phyloP scores from a whole-genome alignment of 2,329 filamentous ascomycete species.

The Delphinella strobiligena region DNA sequence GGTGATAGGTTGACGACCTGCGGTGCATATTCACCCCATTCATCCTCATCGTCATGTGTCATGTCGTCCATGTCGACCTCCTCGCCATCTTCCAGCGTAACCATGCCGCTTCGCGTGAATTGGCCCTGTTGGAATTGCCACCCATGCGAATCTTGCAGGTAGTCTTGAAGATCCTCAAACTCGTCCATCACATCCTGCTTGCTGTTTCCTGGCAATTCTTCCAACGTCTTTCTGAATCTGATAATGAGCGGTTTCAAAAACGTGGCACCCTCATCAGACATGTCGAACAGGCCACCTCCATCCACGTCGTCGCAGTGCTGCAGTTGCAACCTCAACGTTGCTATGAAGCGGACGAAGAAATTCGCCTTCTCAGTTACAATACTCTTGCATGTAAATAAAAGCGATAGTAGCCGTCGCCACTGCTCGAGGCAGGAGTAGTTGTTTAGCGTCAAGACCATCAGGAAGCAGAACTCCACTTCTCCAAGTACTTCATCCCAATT shows the following conservation, averaged over 20 bases:
- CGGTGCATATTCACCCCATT: slow-evolving; percentile 53
- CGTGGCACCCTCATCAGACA: slow-evolving; percentile 40
- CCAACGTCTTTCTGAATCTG: slow-evolving; percentile 39
- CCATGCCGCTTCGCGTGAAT: slow-evolving; percentile 43
- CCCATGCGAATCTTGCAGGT: slow-evolving; percentile 41
- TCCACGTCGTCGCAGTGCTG: slow-evolving; percentile 46
- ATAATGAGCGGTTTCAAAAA: slow-evolving; percentile 42
- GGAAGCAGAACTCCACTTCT: slow-evolving; percentile 50
- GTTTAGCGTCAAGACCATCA: slow-evolving; percentile 51
- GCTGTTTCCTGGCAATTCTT: slow-evolving; percentile 31
- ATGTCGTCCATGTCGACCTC: slow-evolving; percentile 44
- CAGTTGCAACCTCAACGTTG: slow-evolving; percentile 40
- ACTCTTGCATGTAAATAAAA: slow-evolving; percentile 44
- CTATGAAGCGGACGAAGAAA: slow-evolving; percentile 42
- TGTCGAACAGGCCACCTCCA: slow-evolving; percentile 45
- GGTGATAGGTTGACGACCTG: slow-evolving; percentile 43
- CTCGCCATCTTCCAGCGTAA: slow-evolving; percentile 53
- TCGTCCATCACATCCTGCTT: slow-evolving; percentile 38
- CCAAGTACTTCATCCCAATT: slow-evolving; percentile 33
- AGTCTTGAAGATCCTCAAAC: slow-evolving; percentile 43
- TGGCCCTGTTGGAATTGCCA: slow-evolving; percentile 42
- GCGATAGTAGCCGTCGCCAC: slow-evolving; percentile 47
- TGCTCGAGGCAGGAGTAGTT: slow-evolving; percentile 56
- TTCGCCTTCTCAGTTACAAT: slow-evolving; percentile 36
- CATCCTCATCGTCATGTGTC: slow-evolving; percentile 45